Conservation (phyloP, 73 alveolate genomes). For the Paraurostyla sp. region DNA sequence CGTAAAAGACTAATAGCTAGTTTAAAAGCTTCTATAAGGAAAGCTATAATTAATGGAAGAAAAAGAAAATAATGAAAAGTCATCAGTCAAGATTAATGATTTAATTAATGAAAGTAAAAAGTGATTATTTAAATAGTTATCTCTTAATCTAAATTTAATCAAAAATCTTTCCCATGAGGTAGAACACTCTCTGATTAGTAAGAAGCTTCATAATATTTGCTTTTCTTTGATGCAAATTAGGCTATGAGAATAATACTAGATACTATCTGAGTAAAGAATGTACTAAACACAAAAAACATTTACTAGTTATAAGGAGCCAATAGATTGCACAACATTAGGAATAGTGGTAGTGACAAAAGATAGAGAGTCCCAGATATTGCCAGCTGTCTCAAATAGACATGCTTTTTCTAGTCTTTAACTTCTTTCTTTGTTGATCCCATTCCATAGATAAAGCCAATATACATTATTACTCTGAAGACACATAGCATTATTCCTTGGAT, state of each 20-base stretch:
- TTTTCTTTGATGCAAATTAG: constrained; percentile 25
- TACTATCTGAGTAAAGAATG: constrained; percentile 6
- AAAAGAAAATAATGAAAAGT: not conserved
- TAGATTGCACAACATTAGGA: not conserved
- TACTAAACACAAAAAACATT: constrained; percentile 41
- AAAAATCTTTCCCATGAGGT: constrained; percentile 2
- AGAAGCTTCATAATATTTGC: constrained; percentile 46
- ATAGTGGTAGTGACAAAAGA: constrained; percentile 53
- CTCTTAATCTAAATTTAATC: not conserved
- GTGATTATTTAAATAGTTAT: not conserved
- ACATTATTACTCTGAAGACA: constrained; percentile 30
- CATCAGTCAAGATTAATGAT: not conserved
- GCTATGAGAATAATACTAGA: constrained; percentile 12
- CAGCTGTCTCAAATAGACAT: constrained; percentile 38
- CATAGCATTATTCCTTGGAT: constrained; percentile 59
- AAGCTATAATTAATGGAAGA: not conserved
- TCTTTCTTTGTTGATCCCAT: constrained; percentile 7
- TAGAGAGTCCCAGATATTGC: constrained; percentile 60
- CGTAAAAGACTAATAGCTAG: not conserved
- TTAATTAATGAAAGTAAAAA: not conserved
- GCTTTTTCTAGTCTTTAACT: not conserved
- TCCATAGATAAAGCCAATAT: constrained; percentile 46
- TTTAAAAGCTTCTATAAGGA: not conserved
- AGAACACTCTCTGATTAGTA: constrained; percentile 33
- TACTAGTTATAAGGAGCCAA: constrained; percentile 51